Base-by-base conservation (phyloP, 78 protist species). In the Dictyostelium intermedium region DNA sequence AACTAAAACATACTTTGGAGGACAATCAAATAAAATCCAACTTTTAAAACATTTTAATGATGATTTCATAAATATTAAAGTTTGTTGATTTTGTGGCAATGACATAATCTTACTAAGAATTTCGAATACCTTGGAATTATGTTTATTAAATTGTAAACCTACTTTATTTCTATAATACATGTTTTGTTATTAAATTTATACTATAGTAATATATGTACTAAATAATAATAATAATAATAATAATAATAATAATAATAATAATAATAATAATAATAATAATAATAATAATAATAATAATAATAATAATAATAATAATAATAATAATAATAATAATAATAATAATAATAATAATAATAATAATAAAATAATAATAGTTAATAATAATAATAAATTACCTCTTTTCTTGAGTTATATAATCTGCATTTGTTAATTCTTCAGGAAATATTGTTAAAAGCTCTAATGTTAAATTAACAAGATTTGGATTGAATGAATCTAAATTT, bases 361-460 rank as follows among this genome's bases (percentile, higher is more conserved):
- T 5, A 11, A 50, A 50, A 16, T 16, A 50, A 0, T 47, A 13
- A 47, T 47, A 41, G 47, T 9, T 41, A 41, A 41, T 41, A 41
- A 45, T 76, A n/a, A n/a, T n/a, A n/a, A n/a, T n/a, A n/a, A n/a
- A n/a, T n/a, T n/a, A 77, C 82, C 82, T 77, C 30, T 79, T 53
- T 45, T 87, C 92, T 63, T 87, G 84, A 2, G 92, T 87, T 3
- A 87, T 87, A 63, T 63, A 87, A 43, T 87, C 92, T 1, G 84
- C 37, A 78, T 61, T 60, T 53, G 66, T 37, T 13, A 87, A 20
- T 78, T 87, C 92, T 60, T 78, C 79, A 2, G 92, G 92, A 0
- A 87, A 60, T 6, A 87, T 60, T 1, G 92, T 78, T 25, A 87
- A 50, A 10, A 87, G 63, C 16, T 87, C 92, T 32, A 87, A 78